Base-by-base conservation (phyloP, 352 stramenopile genomes). In the Globisporangium nodosum region DNA sequence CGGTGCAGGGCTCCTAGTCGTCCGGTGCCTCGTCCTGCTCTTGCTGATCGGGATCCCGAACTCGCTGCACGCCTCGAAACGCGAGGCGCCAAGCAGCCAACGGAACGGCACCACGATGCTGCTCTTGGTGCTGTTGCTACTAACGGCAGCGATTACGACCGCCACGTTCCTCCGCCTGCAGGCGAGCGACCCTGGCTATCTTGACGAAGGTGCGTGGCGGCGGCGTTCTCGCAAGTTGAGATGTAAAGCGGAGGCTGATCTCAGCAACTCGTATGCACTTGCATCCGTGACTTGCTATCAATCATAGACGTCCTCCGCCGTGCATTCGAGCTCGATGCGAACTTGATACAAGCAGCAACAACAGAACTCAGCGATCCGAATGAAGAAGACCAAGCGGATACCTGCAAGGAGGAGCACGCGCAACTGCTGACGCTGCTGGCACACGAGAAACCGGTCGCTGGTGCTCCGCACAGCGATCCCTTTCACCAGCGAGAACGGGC, bases 141-240 rank as follows among this genome's bases (percentile, higher is more conserved):
- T 27, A 27, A 27, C 49, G 20, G 50, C 49, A 49, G 37, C 49
- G 16, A 40, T 54, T 39, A 53, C 61, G 20, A 61, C 60, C 1
- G 15, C 51, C 3, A 48, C 53, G 3, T 76, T 74, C 52, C 65
- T 66, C 16, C 43, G 51, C 7, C 39, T 82, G 1, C 71, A 84
- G 49, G 58, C 64, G 8, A 81, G 74, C 43, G 67, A 84, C 45
- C 74, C 71, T 12, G 74, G 67, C 1, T 78, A 69, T 42, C 56
- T 81, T 45, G 63, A 42, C n/a, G 63, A 82, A 68, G 68, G 66
- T 74, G 24, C 21, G 53, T 48, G 52, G 20, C 31, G 31, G 5
- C 8, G 35, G 8, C 0, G 9, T 16, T 40, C 35, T 40, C 35
- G 11, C 35, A 9, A 40, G 35, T 37, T 9, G 33, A 37, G 33